Percentiles rank a stretch among this genome's conserved stretches.
Evolutionary conservation across 2,329 filamentous ascomycete species (phyloP).

Genomic region (Grosmannia clavigera): DNA sequence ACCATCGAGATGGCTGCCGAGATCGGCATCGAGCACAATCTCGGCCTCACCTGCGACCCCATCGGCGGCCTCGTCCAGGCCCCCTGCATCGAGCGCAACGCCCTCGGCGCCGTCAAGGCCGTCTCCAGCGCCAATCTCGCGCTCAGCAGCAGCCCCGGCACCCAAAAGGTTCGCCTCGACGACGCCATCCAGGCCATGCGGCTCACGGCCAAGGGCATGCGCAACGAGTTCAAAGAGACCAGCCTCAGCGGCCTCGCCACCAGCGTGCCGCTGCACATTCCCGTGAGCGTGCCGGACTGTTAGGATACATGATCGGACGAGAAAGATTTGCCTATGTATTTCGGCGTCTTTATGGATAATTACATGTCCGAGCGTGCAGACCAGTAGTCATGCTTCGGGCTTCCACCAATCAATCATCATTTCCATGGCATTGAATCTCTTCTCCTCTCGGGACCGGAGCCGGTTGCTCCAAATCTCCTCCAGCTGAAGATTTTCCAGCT

Average conservation of each 20-base stretch:
- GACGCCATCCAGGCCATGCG: conserved; percentile 39
- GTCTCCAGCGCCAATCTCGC: conserved; percentile 38
- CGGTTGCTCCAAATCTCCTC: background rate
- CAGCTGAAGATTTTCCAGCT: background rate
- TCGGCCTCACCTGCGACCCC: conserved; percentile 37
- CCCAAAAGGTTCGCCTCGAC: conserved; percentile 35
- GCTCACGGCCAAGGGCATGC: conserved; percentile 36
- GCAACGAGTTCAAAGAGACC: conserved; percentile 41
- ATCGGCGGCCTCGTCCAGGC: conserved; percentile 38
- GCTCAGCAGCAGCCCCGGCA: conserved; percentile 29
- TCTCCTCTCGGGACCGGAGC: background rate
- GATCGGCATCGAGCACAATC: conserved; percentile 40
- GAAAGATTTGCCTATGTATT: no score
- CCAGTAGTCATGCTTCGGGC: no score
- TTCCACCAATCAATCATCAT: no score
- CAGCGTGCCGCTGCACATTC: conserved; percentile 36
- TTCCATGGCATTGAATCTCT: no score
- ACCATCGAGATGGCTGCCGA: conserved; percentile 38
- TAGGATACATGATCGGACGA: conserved; percentile 11
- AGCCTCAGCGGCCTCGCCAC: conserved; percentile 28
- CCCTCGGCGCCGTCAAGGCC: conserved; percentile 36
- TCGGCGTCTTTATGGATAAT: no score
- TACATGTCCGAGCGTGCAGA: no score
- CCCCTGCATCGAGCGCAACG: conserved; percentile 39
- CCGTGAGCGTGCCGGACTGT: conserved; percentile 39